Base-by-base conservation (phyloP, 495 filamentous ascomycete species). In the Penicillium roqueforti region DNA sequence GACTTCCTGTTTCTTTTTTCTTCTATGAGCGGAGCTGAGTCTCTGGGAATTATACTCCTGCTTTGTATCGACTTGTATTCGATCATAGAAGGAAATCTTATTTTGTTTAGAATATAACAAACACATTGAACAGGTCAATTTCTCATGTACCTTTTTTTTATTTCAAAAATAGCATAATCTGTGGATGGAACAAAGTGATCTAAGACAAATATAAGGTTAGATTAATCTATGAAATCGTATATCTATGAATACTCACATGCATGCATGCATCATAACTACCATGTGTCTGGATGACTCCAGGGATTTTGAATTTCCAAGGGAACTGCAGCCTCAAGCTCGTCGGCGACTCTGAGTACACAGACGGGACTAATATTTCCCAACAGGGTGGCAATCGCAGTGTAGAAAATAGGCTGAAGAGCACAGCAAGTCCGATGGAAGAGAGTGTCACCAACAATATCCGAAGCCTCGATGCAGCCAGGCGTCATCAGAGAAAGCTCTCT, bases 1-100 rank as follows among this genome's bases (percentile, higher is more conserved):
- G 65, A 73, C 68, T 67, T 67, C 67, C 59, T 69, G 60, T 64
- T 65, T 66, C 65, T 59, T 60, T 59, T 59, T 62, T 61, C 60
- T 68, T 68, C 59, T 57, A 62, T 68, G 61, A 67, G 47, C 47
- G 32, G 36, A 31, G 36, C 47, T 37, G 47, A 44, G 50, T 52
- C 39, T 31, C 18, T 29, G 26, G 41, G 31, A 22, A 36, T 50
- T 38, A 18, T 6, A 49, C 14, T 38, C 32, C 34, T 44, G 50
- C 41, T 19, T 52, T 37, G 38, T 22, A 52, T 52, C 50, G 50
- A 43, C 31, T 52, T 52, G 22, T 52, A 44, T 32, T 44, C 47
- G 34, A 37, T 40, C 50, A 44, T 52, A 44, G 50, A 52, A 52
- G 31, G 50, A 23, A 51, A 34, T 19, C 22, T 37, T 44, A 52